Conservation (phyloP, 129 eudicot species). For the Flaveria ramosissima region DNA sequence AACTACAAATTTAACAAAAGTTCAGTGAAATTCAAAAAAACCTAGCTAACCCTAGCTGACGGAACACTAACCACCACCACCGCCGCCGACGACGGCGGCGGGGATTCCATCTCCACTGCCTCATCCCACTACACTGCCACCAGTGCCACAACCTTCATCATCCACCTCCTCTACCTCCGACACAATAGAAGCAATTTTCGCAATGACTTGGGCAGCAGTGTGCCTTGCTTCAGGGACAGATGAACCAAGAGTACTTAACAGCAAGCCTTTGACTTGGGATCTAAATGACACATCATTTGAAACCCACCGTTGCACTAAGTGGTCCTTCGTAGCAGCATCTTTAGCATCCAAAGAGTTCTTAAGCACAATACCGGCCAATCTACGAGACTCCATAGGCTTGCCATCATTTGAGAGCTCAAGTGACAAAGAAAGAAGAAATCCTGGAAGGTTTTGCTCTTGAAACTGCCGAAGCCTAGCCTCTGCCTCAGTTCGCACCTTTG, state of each 20-base stretch:
- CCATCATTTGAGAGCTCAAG: slow-evolving; percentile 68
- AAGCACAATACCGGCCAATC: slow-evolving; percentile 86
- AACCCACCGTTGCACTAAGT: slow-evolving; percentile 70
- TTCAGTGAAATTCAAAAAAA: too few relatives aligned
- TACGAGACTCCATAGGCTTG: slow-evolving; percentile 79
- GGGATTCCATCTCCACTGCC: too few relatives aligned
- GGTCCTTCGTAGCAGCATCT: slow-evolving; percentile 64
- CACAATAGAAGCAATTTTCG: slow-evolving; percentile 83
- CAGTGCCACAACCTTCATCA: too few relatives aligned
- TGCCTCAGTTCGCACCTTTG: slow-evolving; percentile 72
- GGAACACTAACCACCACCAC: too few relatives aligned
- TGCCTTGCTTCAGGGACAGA: slow-evolving; percentile 73
- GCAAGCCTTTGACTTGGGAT: slow-evolving; percentile 64
- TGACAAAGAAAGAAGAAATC: slow-evolving; percentile 70
- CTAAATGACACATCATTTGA: slow-evolving; percentile 53
- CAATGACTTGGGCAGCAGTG: slow-evolving; percentile 89
- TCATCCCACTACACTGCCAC: too few relatives aligned
- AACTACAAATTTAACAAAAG: too few relatives aligned
- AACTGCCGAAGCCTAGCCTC: slow-evolving; percentile 67
- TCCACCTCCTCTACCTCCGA: too few relatives aligned
- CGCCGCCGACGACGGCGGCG: too few relatives aligned
- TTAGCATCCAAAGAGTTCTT: slow-evolving; percentile 90
- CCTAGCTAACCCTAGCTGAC: too few relatives aligned
- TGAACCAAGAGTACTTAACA: slow-evolving; percentile 73
- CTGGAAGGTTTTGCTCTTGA: slow-evolving; percentile 75